phyloP scores from a whole-genome alignment of 2,329 filamentous ascomycete genomes.

The Lachnellula occidentalis region DNA sequence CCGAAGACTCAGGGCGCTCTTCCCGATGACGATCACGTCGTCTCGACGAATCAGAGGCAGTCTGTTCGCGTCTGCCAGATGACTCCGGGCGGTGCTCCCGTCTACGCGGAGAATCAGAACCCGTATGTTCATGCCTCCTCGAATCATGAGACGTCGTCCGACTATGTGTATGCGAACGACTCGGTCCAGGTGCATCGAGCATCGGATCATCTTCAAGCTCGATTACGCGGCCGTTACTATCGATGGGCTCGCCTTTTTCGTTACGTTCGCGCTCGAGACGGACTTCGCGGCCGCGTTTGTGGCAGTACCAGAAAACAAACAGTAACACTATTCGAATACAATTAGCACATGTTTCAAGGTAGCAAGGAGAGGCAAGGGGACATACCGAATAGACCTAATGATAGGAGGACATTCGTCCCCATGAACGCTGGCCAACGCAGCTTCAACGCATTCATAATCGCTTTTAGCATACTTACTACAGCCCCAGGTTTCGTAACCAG shows the following conservation, averaged over 20 bases:
- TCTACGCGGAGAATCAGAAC: neutral
- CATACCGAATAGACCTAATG: slow-evolving; percentile 80
- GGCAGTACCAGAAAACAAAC: slow-evolving; percentile 96
- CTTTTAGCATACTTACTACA: slow-evolving; percentile 75
- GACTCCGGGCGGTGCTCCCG: neutral
- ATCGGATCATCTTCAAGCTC: slow-evolving; percentile 24
- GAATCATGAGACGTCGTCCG: slow-evolving; percentile 1
- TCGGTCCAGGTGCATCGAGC: slow-evolving; percentile 6
- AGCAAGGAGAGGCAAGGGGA: slow-evolving; percentile 15
- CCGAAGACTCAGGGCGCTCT: neutral
- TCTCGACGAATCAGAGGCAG: too few relatives aligned
- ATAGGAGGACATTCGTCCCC: slow-evolving; percentile 88
- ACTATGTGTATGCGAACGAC: neutral
- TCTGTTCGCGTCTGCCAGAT: too few relatives aligned
- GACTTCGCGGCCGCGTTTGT: slow-evolving; percentile 86
- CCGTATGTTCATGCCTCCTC: slow-evolving; percentile 1
- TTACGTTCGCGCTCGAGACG: slow-evolving; percentile 46
- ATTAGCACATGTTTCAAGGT: neutral
- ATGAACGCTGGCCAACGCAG: slow-evolving; percentile 85
- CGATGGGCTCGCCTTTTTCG: neutral
- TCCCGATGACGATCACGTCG: too few relatives aligned
- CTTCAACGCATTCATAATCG: slow-evolving; percentile 86
- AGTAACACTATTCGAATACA: slow-evolving; percentile 55
- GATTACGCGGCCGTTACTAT: slow-evolving; percentile 19
- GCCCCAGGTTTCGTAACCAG: slow-evolving; percentile 83